Conservation (phyloP, 139 green algal species). For the Tetraselmis chui region DNA sequence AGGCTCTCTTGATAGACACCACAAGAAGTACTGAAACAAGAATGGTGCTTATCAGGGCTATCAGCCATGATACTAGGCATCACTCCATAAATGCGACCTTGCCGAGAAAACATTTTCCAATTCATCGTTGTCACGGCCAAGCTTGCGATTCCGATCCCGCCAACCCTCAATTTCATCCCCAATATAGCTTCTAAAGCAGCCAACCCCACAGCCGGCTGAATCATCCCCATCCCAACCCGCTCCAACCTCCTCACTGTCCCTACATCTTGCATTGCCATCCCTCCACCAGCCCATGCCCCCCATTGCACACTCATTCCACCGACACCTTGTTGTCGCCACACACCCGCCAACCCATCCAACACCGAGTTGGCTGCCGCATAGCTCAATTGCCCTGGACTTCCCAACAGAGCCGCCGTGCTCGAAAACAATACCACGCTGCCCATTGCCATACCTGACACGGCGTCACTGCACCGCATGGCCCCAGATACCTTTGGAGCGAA, state of each 20-base stretch:
- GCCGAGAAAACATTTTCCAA: neutral
- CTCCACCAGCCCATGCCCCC: constrained; percentile 66
- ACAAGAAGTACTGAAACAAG: neutral
- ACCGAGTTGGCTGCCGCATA: constrained; percentile 44
- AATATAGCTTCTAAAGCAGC: constrained; percentile 30
- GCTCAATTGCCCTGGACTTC: constrained; percentile 55
- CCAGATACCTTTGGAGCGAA: constrained; percentile 44
- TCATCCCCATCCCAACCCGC: constrained; percentile 46
- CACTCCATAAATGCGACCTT: neutral
- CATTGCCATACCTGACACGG: neutral
- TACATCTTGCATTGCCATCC: constrained; percentile 43
- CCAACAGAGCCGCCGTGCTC: constrained; percentile 66
- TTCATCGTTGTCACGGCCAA: neutral
- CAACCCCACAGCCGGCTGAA: constrained; percentile 44
- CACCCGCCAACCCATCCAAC: constrained; percentile 35
- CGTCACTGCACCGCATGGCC: neutral
- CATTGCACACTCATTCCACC: constrained; percentile 51
- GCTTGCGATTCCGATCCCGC: neutral
- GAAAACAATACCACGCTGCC: constrained; percentile 61
- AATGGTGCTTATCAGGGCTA: neutral
- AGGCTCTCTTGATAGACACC: neutral
- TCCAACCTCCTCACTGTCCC: constrained; percentile 39
- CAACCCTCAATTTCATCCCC: neutral
- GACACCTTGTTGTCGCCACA: constrained; percentile 15
- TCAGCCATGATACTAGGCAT: neutral